Percentiles rank a stretch among this genome's conserved stretches.
phyloP scores from a whole-genome alignment of 768 basidiomycete genomes.

The Dioszegia crocea region DNA sequence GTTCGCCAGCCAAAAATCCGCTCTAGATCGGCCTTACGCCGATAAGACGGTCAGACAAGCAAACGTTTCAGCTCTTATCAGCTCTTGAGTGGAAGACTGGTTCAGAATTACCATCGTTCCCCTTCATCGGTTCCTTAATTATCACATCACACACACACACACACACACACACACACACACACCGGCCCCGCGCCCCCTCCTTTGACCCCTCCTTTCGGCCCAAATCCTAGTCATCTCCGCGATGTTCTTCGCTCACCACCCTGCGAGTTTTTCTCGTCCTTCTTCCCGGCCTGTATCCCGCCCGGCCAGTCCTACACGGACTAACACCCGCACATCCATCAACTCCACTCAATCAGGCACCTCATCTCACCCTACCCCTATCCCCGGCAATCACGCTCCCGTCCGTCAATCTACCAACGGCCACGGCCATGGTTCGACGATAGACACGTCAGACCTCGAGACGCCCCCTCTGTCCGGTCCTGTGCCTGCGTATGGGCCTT shows the following conservation, averaged over 20 bases:
- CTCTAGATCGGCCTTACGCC: neutral
- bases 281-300: constrained; percentile 7
- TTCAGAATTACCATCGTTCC: no score
- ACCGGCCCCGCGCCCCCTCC: neutral
- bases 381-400: neutral
- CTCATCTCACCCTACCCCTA: neutral
- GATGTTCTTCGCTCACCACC: constrained; percentile 9
- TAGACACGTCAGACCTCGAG: constrained; percentile 4
- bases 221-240: neutral
- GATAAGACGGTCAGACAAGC: neutral
- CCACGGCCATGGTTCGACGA: neutral
- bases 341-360: neutral
- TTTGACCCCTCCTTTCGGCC: neutral
- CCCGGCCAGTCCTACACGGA: constrained; percentile 4
- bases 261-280: constrained; percentile 2
- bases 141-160: no score
- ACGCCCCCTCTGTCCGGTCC: neutral
- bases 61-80: neutral
- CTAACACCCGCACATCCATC: constrained; percentile 3
- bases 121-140: no score
- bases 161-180: no score
- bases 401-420: neutral
- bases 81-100: no score
- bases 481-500: neutral
- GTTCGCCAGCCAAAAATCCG: no score